Conservation (phyloP, 2,329 filamentous ascomycete species). For the Colletotrichum camelliae region DNA sequence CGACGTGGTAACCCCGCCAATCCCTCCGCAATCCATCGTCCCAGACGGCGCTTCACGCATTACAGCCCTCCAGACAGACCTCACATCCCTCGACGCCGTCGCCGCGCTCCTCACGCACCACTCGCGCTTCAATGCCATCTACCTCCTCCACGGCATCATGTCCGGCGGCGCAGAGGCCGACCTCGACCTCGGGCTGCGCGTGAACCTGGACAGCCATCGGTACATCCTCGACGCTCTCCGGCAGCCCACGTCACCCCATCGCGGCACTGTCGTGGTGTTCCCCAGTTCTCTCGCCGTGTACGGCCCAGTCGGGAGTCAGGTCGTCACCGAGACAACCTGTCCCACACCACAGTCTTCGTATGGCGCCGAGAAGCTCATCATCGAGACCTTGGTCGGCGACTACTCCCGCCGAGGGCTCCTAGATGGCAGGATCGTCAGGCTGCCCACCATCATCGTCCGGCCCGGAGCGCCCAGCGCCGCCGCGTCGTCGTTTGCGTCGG, state of each 20-base stretch:
- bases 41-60: slow-evolving; percentile 27
- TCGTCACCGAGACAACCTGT: slow-evolving; percentile 45
- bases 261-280: slow-evolving; percentile 61
- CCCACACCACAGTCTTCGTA: slow-evolving; percentile 64
- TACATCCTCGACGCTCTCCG: slow-evolving; percentile 58
- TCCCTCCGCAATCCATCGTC: slow-evolving; percentile 42
- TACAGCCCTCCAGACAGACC: slow-evolving; percentile 31
- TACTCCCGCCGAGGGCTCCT: slow-evolving; percentile 56
- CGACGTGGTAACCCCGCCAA: slow-evolving; percentile 58
- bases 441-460: slow-evolving; percentile 66
- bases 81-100: slow-evolving; percentile 37
- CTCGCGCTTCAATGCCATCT: slow-evolving; percentile 49
- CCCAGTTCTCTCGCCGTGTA: slow-evolving; percentile 66
- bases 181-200: slow-evolving; percentile 56
- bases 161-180: slow-evolving; percentile 66
- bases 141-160: slow-evolving; percentile 70
- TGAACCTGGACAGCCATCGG: slow-evolving; percentile 64
- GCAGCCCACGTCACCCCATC: slow-evolving; percentile 30
- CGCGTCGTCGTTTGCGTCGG: slow-evolving; percentile 64
- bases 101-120: slow-evolving; percentile 30
- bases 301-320: slow-evolving; percentile 43
- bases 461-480: slow-evolving; percentile 66
- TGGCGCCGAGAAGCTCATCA: slow-evolving; percentile 66
- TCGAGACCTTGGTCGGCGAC: slow-evolving; percentile 63
- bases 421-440: slow-evolving; percentile 59